Percentiles rank a stretch among this genome's conserved stretches.
Conservation (phyloP, 768 basidiomycete species). For the Podaxis pistillaris region DNA sequence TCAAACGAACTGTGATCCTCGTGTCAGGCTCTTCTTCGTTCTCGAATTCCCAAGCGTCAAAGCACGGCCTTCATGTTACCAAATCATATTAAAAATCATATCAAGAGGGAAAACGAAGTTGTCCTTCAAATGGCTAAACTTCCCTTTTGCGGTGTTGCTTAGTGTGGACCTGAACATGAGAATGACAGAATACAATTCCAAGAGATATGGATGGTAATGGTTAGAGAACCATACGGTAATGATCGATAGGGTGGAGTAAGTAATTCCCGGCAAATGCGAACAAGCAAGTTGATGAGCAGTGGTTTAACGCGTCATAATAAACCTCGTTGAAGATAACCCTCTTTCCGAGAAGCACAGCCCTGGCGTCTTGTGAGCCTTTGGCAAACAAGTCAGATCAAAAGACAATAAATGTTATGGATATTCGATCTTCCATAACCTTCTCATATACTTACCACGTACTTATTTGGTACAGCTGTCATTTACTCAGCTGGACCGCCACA, state of each 20-base stretch:
- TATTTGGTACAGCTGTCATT: background rate
- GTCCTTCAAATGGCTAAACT: background rate
- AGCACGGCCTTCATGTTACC: background rate
- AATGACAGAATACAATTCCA: background rate
- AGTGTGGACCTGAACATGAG: constrained; percentile 7
- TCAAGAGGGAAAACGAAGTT: background rate
- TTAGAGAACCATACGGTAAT: background rate
- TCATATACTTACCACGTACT: background rate
- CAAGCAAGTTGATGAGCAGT: background rate
- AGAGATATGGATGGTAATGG: background rate
- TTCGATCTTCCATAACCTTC: background rate
- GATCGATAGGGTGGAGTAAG: constrained; percentile 10
- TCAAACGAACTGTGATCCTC: background rate
- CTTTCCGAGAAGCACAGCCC: background rate
- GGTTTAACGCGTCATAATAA: background rate
- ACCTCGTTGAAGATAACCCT: background rate
- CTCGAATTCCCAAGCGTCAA: background rate
- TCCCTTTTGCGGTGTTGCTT: background rate
- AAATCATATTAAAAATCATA: background rate
- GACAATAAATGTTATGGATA: background rate
- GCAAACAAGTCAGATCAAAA: background rate
- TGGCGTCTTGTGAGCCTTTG: background rate
- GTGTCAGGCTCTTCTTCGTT: background rate
- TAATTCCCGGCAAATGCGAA: background rate
- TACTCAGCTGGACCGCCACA: background rate